phyloP scores from a whole-genome alignment of 1,284 basidiomycete species.

The Puccinia hordei region DNA sequence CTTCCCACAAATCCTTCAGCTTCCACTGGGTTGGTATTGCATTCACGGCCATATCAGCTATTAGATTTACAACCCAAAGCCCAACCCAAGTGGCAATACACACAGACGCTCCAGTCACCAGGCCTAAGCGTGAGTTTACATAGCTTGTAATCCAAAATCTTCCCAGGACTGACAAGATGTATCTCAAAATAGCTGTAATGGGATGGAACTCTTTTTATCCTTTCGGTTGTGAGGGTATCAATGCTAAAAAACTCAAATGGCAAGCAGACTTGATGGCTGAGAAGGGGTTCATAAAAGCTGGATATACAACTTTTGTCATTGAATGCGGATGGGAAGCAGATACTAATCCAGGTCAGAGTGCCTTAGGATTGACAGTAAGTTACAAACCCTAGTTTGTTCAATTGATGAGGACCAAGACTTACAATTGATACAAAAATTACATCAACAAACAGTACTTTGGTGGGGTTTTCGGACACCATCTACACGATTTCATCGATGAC shows the following conservation, averaged over 20 bases:
- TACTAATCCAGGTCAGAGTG: too few species aligned
- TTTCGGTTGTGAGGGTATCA: background rate
- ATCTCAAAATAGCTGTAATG: constrained; percentile 3
- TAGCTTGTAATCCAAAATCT: background rate
- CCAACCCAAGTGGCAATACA: background rate
- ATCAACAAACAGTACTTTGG: background rate
- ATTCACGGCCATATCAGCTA: background rate
- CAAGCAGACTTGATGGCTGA: background rate
- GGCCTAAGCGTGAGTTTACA: background rate
- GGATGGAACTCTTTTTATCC: constrained; percentile 24
- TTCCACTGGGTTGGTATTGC: background rate
- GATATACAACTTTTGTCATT: constrained; percentile 28
- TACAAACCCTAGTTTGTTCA: too few species aligned
- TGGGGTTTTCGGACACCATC: background rate
- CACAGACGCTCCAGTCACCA: background rate
- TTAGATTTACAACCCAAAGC: background rate
- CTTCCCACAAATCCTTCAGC: background rate
- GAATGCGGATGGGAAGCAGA: constrained; percentile 46
- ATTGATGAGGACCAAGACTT: background rate
- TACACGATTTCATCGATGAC: background rate
- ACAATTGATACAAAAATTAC: background rate
- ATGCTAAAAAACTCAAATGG: background rate
- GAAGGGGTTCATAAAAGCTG: constrained; percentile 9
- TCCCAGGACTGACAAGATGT: background rate
- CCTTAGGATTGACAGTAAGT: too few species aligned